A percentile compares a stretch with the other conserved stretches of the same genome.
These are phyloP conservation scores for Podila epigama DNA, from an alignment of 192 early-diverging fungal genomes.

Conservation along the genomic window DNA sequence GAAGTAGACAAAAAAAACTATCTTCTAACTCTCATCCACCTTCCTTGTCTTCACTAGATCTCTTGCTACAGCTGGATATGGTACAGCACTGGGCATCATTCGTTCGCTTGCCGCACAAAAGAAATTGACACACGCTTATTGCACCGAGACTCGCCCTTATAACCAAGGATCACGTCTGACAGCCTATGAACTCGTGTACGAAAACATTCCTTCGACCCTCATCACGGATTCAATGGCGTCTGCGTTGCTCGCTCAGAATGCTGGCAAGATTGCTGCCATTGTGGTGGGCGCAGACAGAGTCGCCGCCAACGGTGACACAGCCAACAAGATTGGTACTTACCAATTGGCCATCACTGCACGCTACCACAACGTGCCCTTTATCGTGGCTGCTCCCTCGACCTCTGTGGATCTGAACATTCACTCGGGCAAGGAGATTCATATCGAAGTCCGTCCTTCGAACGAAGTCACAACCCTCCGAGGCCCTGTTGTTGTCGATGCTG, in stretches of 20 bases:
- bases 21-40: no score
- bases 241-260: slow-evolving; percentile 70
- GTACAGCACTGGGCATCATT: slow-evolving; percentile 95
- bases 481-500: slow-evolving; percentile 51
- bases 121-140: slow-evolving; percentile 80
- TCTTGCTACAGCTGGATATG: slow-evolving; percentile 82
- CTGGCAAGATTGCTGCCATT: slow-evolving; percentile 74
- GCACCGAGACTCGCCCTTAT: slow-evolving; percentile 97
- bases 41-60: no score
- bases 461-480: slow-evolving; percentile 80
- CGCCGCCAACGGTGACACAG: slow-evolving; percentile 95
- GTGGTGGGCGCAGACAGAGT: slow-evolving; percentile 98
- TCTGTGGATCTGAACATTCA: slow-evolving; percentile 83
- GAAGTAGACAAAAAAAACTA: no score
- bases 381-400: slow-evolving; percentile 96
- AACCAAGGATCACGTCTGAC: slow-evolving; percentile 97
- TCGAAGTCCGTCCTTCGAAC: slow-evolving; percentile 80
- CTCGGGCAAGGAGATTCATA: slow-evolving; percentile 79
- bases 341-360: slow-evolving; percentile 93
- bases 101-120: slow-evolving; percentile 68
- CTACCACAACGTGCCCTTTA: slow-evolving; percentile 84
- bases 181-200: slow-evolving; percentile 91
- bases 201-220: slow-evolving; percentile 91
- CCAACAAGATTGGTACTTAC: slow-evolving; percentile 99
- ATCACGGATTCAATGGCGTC: slow-evolving; percentile 94